Percentiles rank a stretch among this genome's conserved stretches.
phyloP scores from a whole-genome alignment of 1,284 basidiomycete genomes.

The Marasmius fiardii region DNA sequence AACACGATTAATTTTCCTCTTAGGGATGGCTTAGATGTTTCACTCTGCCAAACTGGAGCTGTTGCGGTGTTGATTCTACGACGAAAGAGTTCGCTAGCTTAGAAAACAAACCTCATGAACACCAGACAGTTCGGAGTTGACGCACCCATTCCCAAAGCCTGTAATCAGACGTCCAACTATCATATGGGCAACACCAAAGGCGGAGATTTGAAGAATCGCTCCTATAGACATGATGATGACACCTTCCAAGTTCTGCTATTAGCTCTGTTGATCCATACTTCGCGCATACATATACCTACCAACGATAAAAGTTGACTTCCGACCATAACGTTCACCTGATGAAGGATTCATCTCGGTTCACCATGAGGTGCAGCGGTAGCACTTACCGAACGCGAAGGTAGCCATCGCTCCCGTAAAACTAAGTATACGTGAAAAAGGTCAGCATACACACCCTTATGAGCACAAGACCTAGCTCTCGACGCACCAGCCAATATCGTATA shows the following conservation, averaged over 20 bases:
- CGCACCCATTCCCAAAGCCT: conserved; percentile 44
- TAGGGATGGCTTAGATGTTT: conserved; percentile 61
- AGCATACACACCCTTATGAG: background rate
- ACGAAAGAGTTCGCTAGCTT: too few relatives aligned
- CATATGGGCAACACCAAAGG: conserved; percentile 46
- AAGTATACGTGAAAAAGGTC: too few relatives aligned
- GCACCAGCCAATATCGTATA: conserved; percentile 46
- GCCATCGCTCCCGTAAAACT: conserved; percentile 37
- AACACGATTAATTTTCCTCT: conserved; percentile 67
- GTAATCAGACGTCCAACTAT: conserved; percentile 48
- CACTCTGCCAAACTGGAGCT: conserved; percentile 64
- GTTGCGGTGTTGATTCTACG: conserved; percentile 50
- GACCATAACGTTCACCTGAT: conserved; percentile 43
- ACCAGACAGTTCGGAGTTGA: too few relatives aligned
- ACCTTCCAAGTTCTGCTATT: conserved; percentile 15
- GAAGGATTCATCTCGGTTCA: background rate
- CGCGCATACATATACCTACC: conserved; percentile 16
- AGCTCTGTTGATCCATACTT: background rate
- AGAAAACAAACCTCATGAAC: too few relatives aligned
- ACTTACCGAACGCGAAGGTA: conserved; percentile 38
- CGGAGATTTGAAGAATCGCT: conserved; percentile 43
- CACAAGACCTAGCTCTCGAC: conserved; percentile 9
- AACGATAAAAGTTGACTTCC: conserved; percentile 45
- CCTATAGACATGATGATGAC: conserved; percentile 52
- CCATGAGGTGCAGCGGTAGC: background rate